Evolutionary conservation across 2,329 filamentous ascomycete genomes (phyloP).

Genomic region (Cercospora sp.): DNA sequence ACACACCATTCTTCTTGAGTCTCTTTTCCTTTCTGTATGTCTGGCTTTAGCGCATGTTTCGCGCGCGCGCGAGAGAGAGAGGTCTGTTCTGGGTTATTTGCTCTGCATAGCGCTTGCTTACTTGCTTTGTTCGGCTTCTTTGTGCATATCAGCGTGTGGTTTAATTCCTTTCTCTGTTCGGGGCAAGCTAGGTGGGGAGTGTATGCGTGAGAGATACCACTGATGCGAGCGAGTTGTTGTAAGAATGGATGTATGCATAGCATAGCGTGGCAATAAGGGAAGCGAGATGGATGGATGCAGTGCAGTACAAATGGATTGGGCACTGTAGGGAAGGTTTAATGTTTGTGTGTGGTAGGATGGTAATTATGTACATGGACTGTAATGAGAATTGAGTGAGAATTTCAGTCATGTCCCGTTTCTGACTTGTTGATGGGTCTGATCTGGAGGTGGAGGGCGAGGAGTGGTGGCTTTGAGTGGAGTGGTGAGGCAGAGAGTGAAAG

Average conservation of each 20-base stretch:
- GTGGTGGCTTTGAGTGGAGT: neutral
- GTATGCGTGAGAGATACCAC: constrained; percentile 24
- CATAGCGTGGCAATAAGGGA: neutral
- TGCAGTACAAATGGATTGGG: neutral
- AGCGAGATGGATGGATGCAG: neutral
- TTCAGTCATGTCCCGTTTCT: too few species aligned
- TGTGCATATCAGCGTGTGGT: neutral
- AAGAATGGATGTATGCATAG: neutral
- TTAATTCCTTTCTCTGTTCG: neutral
- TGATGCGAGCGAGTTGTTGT: constrained; percentile 16
- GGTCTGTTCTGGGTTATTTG: neutral
- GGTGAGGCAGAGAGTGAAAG: neutral
- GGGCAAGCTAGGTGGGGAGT: too few species aligned
- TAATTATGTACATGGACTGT: neutral
- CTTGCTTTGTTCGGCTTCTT: neutral
- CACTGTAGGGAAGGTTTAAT: neutral
- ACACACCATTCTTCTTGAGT: neutral
- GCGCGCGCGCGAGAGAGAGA: neutral
- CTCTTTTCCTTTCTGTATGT: neutral
- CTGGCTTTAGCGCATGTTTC: neutral
- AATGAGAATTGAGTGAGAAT: neutral
- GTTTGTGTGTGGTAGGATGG: neutral
- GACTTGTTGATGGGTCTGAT: too few species aligned
- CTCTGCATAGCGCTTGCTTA: constrained; percentile 17
- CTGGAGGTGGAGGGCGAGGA: too few species aligned